These are phyloP conservation scores for Auricularia heimuer DNA, from an alignment of 768 basidiomycete species.

Conservation along the genomic window DNA sequence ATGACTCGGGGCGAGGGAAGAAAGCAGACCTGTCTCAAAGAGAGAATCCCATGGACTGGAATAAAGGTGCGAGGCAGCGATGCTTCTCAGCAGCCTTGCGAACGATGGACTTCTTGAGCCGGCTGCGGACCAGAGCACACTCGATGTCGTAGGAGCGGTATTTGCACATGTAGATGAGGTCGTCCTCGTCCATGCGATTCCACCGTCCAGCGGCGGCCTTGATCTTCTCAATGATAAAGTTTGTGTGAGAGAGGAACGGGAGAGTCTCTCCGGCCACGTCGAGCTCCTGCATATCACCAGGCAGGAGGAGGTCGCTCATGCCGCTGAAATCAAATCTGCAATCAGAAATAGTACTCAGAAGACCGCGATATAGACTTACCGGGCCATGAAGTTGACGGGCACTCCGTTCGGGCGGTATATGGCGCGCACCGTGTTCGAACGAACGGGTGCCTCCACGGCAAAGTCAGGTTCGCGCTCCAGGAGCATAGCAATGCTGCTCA, in stretches of 20 bases:
- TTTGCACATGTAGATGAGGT: neutral
- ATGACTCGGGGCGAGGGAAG: too few species aligned
- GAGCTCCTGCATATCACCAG: neutral
- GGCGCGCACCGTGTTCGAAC: neutral
- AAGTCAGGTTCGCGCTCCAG: neutral
- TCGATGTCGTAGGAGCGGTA: neutral
- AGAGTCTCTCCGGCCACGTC: neutral
- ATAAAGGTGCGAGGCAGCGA: neutral
- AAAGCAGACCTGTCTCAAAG: neutral
- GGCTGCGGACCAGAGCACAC: neutral
- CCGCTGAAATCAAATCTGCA: neutral
- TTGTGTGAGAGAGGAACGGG: neutral
- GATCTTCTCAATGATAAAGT: neutral
- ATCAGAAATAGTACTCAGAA: neutral
- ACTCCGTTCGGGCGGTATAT: neutral
- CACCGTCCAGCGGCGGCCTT: neutral
- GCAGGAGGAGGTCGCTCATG: neutral
- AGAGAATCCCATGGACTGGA: neutral
- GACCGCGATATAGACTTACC: neutral
- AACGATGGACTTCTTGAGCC: neutral
- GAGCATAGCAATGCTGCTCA: neutral
- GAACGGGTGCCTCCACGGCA: neutral
- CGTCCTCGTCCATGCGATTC: neutral
- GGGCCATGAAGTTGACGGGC: neutral
- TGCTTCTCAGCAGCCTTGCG: neutral